Percentiles rank a stretch among this genome's conserved stretches.
phyloP scores from a whole-genome alignment of 441 rosid genomes.

The Macaranga tanarius region DNA sequence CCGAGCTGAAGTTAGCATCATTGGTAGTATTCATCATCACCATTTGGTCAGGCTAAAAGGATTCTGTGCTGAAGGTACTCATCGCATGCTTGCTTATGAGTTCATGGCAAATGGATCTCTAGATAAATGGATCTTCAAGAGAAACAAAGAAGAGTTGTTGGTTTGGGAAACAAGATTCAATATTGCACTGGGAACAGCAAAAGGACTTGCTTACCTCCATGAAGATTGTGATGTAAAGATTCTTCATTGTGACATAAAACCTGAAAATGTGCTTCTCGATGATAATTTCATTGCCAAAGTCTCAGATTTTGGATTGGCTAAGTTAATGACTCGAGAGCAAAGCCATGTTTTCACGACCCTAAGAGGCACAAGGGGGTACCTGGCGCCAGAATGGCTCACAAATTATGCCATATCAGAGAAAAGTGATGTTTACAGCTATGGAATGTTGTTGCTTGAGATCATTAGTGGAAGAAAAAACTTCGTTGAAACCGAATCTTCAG shows the following conservation, averaged over 20 bases:
- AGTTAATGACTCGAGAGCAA: conserved; percentile 90
- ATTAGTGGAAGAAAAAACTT: conserved; percentile 89
- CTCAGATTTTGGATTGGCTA: conserved; percentile 93
- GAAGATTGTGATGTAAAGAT: conserved; percentile 84
- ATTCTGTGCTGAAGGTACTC: conserved; percentile 84
- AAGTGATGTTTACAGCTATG: conserved; percentile 91
- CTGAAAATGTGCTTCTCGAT: conserved; percentile 88
- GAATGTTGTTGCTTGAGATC: conserved; percentile 88
- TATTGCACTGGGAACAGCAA: conserved; percentile 88
- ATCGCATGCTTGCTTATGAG: conserved; percentile 85
- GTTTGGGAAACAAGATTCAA: conserved; percentile 81
- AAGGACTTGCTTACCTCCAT: conserved; percentile 90
- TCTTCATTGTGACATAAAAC: conserved; percentile 90
- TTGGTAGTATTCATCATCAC: conserved; percentile 88
- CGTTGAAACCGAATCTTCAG: conserved; percentile 52
- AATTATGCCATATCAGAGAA: conserved; percentile 93
- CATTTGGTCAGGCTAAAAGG: conserved; percentile 86
- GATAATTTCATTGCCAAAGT: conserved; percentile 75
- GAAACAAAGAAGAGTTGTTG: conserved; percentile 41
- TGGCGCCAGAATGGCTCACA: conserved; percentile 96
- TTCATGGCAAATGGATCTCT: conserved; percentile 79
- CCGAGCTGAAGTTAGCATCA: conserved; percentile 90
- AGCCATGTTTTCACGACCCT: conserved; percentile 89
- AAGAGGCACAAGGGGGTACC: conserved; percentile 92
- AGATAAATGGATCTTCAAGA: conserved; percentile 86